A percentile compares a stretch with the other conserved stretches of the same genome.
Evolutionary conservation across 208 protist genomes (phyloP).

Genomic region (Acanthamoeba sp.): DNA sequence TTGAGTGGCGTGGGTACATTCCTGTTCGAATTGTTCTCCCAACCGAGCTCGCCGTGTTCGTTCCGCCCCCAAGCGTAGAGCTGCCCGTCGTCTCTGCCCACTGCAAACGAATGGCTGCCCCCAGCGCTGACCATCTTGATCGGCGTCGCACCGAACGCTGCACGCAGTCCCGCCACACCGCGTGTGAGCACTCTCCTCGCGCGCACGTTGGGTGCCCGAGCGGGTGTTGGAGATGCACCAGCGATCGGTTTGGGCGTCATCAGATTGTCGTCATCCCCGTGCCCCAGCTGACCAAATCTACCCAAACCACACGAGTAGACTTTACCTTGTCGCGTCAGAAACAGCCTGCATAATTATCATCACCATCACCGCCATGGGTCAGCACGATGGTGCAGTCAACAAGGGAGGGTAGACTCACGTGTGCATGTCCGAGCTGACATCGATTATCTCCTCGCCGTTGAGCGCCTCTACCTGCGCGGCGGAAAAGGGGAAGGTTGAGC

Average conservation of each 20-base stretch:
- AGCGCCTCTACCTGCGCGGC: neutral
- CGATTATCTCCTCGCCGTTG: neutral
- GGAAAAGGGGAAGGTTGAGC: no score
- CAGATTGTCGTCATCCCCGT: neutral
- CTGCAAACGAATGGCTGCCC: neutral
- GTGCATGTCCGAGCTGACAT: conserved; percentile 28
- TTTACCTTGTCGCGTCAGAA: neutral
- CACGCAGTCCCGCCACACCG: no score
- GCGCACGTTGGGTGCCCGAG: no score
- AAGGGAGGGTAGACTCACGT: neutral
- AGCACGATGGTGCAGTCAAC: neutral
- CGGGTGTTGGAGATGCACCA: neutral
- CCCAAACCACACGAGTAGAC: neutral
- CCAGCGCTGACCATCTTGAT: conserved; percentile 8
- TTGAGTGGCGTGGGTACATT: neutral
- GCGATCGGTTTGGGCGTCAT: neutral
- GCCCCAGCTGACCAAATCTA: conserved; percentile 20
- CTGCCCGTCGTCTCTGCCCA: neutral
- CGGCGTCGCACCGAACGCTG: neutral
- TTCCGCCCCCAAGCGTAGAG: conserved; percentile 8
- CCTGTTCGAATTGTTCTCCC: neutral
- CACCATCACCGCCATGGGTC: neutral
- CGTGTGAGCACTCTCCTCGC: no score
- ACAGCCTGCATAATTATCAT: neutral
- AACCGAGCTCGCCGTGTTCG: conserved; percentile 17